phyloP scores from a whole-genome alignment of 352 stramenopile species.

The Phytophthora aleatoria region DNA sequence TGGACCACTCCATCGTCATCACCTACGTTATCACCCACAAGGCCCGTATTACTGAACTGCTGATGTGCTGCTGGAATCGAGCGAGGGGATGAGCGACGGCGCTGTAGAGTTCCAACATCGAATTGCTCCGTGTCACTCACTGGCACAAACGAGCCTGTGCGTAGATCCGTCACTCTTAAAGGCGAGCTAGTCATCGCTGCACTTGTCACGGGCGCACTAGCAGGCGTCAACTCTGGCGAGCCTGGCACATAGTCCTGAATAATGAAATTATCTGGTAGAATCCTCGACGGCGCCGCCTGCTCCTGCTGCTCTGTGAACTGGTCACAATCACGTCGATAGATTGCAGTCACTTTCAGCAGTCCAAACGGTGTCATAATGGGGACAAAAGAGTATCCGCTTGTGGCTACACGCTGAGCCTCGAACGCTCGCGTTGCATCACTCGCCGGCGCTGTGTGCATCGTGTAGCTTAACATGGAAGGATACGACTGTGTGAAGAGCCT shows the following conservation, averaged over 20 bases:
- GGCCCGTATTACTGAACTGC: constrained; percentile 26
- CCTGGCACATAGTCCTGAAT: constrained; percentile 87
- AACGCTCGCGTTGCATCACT: constrained; percentile 36
- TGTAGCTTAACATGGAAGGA: constrained; percentile 65
- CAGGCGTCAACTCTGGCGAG: constrained; percentile 50
- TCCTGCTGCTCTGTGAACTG: constrained; percentile 44
- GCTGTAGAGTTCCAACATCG: constrained; percentile 24
- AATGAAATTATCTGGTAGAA: constrained; percentile 82
- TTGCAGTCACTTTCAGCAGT: constrained; percentile 59
- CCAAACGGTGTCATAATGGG: constrained; percentile 84
- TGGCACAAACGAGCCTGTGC: constrained; percentile 45
- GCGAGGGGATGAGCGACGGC: constrained; percentile 48
- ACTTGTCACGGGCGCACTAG: constrained; percentile 27
- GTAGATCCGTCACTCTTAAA: constrained; percentile 22
- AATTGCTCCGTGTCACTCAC: constrained; percentile 39
- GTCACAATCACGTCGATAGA: constrained; percentile 73
- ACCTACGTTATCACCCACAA: constrained; percentile 9
- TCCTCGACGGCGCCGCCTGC: constrained; percentile 39
- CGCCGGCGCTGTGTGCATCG: constrained; percentile 45
- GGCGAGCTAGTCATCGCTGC: constrained; percentile 24
- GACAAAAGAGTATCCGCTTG: constrained; percentile 73
- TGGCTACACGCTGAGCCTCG: constrained; percentile 44
- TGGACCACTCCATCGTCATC: constrained; percentile 25
- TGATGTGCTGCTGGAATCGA: constrained; percentile 33
- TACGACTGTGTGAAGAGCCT: constrained; percentile 72